Conservation (phyloP, 228 moss, liverwort and hornwort species). For the Sphagnum fallax region DNA sequence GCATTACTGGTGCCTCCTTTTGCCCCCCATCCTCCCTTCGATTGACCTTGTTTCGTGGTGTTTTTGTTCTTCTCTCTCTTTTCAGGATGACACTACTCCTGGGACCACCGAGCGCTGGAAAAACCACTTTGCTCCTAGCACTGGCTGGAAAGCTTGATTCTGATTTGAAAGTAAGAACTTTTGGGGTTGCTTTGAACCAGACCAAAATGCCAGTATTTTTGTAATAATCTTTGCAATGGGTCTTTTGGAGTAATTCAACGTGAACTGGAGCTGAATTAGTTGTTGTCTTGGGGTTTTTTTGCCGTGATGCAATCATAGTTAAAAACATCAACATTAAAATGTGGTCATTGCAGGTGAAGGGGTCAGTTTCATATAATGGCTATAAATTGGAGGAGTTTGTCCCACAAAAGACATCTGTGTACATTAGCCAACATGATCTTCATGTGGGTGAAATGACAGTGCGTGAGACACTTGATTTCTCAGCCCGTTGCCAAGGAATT, state of each 20-base stretch:
- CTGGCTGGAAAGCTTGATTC: slow-evolving; percentile 61
- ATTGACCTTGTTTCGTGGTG: background rate
- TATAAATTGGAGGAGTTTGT: slow-evolving; percentile 51
- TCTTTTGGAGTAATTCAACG: background rate
- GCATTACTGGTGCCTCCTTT: background rate
- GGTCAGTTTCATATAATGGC: slow-evolving; percentile 54
- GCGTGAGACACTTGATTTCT: slow-evolving; percentile 52
- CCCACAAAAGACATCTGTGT: slow-evolving; percentile 55
- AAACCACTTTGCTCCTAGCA: slow-evolving; percentile 62
- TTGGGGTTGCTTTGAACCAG: background rate
- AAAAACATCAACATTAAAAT: no score
- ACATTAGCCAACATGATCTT: slow-evolving; percentile 54
- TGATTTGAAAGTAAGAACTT: slow-evolving; percentile 15
- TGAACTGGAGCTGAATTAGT: background rate
- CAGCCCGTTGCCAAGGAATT: slow-evolving; percentile 56
- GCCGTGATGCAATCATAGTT: no score
- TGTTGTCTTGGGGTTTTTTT: background rate
- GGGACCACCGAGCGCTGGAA: slow-evolving; percentile 79
- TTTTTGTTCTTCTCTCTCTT: background rate
- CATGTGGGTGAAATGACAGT: slow-evolving; percentile 58
- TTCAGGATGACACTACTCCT: slow-evolving; percentile 76
- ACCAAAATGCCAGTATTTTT: background rate
- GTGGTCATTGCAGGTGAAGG: slow-evolving; percentile 27
- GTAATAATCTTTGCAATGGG: no score
- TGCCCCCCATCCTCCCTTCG: background rate